Evolutionary conservation across 305 asterid genomes (phyloP).

Genomic region (Fraxinus sp.): DNA sequence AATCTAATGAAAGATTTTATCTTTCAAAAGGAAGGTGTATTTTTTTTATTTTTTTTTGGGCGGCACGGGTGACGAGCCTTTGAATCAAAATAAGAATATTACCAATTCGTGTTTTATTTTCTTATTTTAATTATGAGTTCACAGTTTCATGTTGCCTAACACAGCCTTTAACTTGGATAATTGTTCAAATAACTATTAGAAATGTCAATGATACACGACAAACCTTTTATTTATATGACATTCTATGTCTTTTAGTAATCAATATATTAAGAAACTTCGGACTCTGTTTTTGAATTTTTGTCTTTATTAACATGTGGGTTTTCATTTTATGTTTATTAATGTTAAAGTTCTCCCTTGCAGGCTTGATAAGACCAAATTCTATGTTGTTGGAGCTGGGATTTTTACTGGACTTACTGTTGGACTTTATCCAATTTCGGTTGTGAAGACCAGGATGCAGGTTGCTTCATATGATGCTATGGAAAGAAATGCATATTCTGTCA

Average conservation of each 20-base stretch:
- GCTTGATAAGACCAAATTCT: constrained; percentile 85
- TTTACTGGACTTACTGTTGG: constrained; percentile 85
- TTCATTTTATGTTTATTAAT: constrained; percentile 17
- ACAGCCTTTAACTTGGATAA: neutral
- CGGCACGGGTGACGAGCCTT: neutral
- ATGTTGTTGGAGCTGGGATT: constrained; percentile 91
- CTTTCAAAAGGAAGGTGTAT: neutral
- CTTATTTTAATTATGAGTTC: neutral
- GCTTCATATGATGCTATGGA: constrained; percentile 63
- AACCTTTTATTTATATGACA: neutral
- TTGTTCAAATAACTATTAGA: neutral
- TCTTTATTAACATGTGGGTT: neutral
- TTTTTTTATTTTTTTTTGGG: neutral
- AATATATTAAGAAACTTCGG: neutral
- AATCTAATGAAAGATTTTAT: neutral
- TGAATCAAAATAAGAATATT: neutral
- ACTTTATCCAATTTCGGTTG: constrained; percentile 91
- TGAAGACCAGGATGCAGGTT: constrained; percentile 94
- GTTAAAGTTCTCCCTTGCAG: constrained; percentile 40
- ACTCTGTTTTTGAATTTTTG: neutral
- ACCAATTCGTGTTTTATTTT: neutral
- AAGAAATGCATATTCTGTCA: constrained; percentile 66
- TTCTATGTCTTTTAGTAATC: neutral
- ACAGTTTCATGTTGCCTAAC: neutral
- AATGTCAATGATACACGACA: neutral